Evolutionary conservation across 2,329 filamentous ascomycete species (phyloP).

Genomic region (Talaromyces sp.): DNA sequence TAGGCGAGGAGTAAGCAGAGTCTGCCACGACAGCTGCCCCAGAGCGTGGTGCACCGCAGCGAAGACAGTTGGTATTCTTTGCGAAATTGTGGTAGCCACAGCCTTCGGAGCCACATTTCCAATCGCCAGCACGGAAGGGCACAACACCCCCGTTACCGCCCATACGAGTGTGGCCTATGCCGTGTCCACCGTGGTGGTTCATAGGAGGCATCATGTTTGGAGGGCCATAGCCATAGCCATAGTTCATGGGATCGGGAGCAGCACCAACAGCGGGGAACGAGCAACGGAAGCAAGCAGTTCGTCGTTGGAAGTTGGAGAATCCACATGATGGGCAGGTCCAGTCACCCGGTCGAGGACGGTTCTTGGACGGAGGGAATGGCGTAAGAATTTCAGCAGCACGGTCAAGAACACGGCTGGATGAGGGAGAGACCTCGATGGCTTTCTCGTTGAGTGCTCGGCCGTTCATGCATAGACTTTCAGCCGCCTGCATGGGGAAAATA

Average conservation of each 20-base stretch:
- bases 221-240: slow-evolving; percentile 56
- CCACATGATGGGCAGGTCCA: slow-evolving; percentile 99
- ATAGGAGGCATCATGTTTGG: slow-evolving; percentile 77
- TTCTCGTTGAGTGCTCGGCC: slow-evolving; percentile 97
- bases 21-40: slow-evolving; percentile 92
- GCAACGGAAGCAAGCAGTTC: slow-evolving; percentile 97
- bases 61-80: slow-evolving; percentile 96
- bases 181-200: slow-evolving; percentile 53
- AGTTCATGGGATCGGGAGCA: slow-evolving; percentile 69
- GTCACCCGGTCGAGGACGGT: slow-evolving; percentile 91
- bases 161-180: slow-evolving; percentile 56
- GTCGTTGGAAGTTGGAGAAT: slow-evolving; percentile 98
- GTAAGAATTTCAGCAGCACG: slow-evolving; percentile 93
- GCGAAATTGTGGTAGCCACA: slow-evolving; percentile 99
- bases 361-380: slow-evolving; percentile 97
- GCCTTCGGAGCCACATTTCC: slow-evolving; percentile 96
- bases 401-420: slow-evolving; percentile 92
- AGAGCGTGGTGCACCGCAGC: slow-evolving; percentile 90
- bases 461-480: slow-evolving; percentile 98
- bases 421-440: slow-evolving; percentile 96
- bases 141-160: slow-evolving; percentile 76
- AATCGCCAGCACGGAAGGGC: slow-evolving; percentile 95
- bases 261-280: slow-evolving; percentile 93
- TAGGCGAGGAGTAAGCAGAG: slow-evolving; percentile 82
- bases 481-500: slow-evolving; percentile 61